Conservation (phyloP, 192 early-diverging fungal genomes). For the Entophlyctis luteolus region DNA sequence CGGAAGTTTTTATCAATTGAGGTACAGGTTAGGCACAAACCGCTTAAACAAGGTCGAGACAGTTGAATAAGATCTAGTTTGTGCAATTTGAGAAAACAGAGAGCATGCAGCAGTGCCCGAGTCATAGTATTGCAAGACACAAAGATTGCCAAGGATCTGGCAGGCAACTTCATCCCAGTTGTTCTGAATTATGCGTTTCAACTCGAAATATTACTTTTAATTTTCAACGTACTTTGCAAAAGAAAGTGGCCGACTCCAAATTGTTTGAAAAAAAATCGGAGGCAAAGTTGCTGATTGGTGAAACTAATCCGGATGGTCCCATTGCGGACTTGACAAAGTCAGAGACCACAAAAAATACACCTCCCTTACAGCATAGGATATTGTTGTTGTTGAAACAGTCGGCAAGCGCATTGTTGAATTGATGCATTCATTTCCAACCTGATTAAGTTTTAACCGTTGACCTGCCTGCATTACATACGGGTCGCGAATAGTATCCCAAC, state of each 20-base stretch:
- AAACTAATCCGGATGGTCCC: not conserved
- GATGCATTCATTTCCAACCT: constrained; percentile 30
- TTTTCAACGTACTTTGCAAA: constrained; percentile 15
- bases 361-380: not conserved
- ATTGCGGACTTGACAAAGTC: constrained; percentile 2
- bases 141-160: constrained; percentile 46
- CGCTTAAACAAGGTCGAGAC: constrained; percentile 2
- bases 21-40: not conserved
- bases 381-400: constrained; percentile 8
- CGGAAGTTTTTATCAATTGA: not conserved
- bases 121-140: constrained; percentile 45
- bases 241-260: constrained; percentile 15
- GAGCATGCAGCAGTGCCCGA: constrained; percentile 30
- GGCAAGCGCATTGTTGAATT: not conserved
- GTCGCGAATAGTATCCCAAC: constrained; percentile 24
- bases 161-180: constrained; percentile 39
- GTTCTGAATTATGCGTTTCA: constrained; percentile 21
- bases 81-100: constrained; percentile 27
- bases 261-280: not conserved
- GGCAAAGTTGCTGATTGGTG: constrained; percentile 7
- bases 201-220: constrained; percentile 10
- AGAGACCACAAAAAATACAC: not conserved
- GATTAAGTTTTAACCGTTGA: not conserved
- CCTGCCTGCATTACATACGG: constrained; percentile 3
- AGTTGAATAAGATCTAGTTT: constrained; percentile 1